phyloP scores from a whole-genome alignment of 352 stramenopile genomes.

The Phytophthora colocasiae region DNA sequence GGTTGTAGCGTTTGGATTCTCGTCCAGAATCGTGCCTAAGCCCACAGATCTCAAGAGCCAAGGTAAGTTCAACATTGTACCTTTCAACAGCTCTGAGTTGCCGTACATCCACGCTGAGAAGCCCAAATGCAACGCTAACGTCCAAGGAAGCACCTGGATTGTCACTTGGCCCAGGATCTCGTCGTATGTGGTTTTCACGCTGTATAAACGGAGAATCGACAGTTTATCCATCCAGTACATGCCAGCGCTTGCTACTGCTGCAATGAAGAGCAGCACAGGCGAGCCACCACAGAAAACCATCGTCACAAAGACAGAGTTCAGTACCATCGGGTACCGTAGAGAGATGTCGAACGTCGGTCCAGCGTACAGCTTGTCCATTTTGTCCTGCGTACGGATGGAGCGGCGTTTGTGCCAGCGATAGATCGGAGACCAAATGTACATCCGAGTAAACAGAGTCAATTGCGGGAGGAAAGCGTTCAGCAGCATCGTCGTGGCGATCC shows the following conservation, averaged over 20 bases:
- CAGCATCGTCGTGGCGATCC: constrained; percentile 63
- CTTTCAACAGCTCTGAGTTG: constrained; percentile 46
- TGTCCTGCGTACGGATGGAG: constrained; percentile 44
- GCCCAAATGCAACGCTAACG: constrained; percentile 53
- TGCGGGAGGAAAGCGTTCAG: constrained; percentile 59
- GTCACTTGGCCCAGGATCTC: constrained; percentile 50
- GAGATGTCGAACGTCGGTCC: constrained; percentile 59
- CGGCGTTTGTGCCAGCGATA: constrained; percentile 34
- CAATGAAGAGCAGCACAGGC: constrained; percentile 58
- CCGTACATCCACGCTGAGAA: constrained; percentile 67
- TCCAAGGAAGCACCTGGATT: constrained; percentile 49
- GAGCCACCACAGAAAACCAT: constrained; percentile 63
- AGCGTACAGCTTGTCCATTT: constrained; percentile 61
- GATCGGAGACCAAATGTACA: constrained; percentile 43
- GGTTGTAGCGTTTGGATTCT: constrained; percentile 29
- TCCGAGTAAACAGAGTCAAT: constrained; percentile 41
- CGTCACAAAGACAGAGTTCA: constrained; percentile 71
- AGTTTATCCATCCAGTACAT: constrained; percentile 67
- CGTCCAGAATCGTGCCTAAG: constrained; percentile 25
- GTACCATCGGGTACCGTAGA: constrained; percentile 59
- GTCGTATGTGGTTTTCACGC: constrained; percentile 59
- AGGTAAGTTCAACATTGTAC: constrained; percentile 41
- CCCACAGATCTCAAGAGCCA: constrained; percentile 41
- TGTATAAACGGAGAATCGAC: constrained; percentile 55
- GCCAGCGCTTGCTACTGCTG: constrained; percentile 29